Evolutionary conservation across 495 filamentous ascomycete species (phyloP).

Genomic region (Podospora fimiseda): DNA sequence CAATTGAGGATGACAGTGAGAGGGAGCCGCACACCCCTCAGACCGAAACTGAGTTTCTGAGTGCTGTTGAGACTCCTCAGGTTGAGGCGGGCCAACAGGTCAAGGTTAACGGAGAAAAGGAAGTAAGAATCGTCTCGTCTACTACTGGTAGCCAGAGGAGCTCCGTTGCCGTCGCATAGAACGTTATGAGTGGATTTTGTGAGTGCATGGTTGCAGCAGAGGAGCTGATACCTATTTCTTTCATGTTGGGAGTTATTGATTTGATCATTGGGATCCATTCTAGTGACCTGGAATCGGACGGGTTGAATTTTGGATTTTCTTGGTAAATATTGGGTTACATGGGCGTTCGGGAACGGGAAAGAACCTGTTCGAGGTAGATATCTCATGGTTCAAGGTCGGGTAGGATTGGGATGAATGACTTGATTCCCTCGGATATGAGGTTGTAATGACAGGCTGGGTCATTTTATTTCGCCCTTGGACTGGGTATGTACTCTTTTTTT

Average conservation of each 20-base stretch:
- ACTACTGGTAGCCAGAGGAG: neutral
- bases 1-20: conserved; percentile 26
- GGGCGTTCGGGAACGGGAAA: neutral
- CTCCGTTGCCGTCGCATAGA: conserved; percentile 9
- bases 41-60: conserved; percentile 15
- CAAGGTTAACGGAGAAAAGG: conserved; percentile 4
- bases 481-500: neutral
- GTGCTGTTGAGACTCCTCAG: neutral
- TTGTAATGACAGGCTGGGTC: too few relatives aligned
- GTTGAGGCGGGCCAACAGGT: too few relatives aligned
- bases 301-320: neutral
- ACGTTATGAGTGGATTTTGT: neutral
- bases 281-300: neutral
- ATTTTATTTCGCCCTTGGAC: neutral
- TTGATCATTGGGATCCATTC: neutral
- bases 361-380: neutral
- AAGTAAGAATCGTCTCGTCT: conserved; percentile 10
- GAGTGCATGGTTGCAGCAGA: neutral
- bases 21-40: conserved; percentile 27
- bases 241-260: neutral
- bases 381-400: neutral
- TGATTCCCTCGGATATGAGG: neutral
- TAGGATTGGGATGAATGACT: neutral
- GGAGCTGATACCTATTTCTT: neutral
- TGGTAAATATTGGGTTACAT: neutral